Evolutionary conservation across 768 basidiomycete genomes (phyloP), one percentile per base, ranked within the genome.

Genomic region (Lyophyllum atratum): DNA sequence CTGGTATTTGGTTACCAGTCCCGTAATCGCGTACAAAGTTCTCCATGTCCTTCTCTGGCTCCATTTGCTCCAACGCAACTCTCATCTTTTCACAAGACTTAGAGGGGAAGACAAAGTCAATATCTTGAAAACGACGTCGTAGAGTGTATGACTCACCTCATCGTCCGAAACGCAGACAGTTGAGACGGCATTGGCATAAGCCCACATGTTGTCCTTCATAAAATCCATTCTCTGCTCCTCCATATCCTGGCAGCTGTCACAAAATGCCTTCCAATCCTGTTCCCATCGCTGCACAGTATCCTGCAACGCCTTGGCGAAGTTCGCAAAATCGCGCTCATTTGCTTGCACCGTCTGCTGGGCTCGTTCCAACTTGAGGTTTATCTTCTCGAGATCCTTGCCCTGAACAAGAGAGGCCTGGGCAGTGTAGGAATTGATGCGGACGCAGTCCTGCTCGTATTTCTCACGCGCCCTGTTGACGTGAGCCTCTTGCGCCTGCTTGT

Each of bases 161-260:
- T 99, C 97, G 68, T 98, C 97, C 11, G 87, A 77, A 17, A 99
- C 95, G 64, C 97, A 98, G 14, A 95, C 91, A 11, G 90, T 92
- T 14, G 95, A 97, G n/a, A 97, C 88, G 0, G 90, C 89, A 70
- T 99, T 99, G 0, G 97, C 95, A 70, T 93, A 98, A 7, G 86
- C 84, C 96, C 97, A 99, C 72, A 97, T 81, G 63, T 92, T 92
- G 68, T 95, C 93, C 74, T 96, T 98, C 77, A 90, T 87, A 69
- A 96, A 93, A 58, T 95, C 93, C 67, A 95, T 74, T n/a, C 97
- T 84, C 56, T 95, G 89, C 64, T 98, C 95, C 66, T 99, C 97
- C 49, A 97, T 74, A 74, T 99, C 97, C 72, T 99, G 97, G 59
- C 93, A 93, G 43, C 84, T 85, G 71, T 99, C 97, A 67, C 93